phyloP scores from a whole-genome alignment of 176 grass and related monocot species.

The Rhynchospora tenuis region DNA sequence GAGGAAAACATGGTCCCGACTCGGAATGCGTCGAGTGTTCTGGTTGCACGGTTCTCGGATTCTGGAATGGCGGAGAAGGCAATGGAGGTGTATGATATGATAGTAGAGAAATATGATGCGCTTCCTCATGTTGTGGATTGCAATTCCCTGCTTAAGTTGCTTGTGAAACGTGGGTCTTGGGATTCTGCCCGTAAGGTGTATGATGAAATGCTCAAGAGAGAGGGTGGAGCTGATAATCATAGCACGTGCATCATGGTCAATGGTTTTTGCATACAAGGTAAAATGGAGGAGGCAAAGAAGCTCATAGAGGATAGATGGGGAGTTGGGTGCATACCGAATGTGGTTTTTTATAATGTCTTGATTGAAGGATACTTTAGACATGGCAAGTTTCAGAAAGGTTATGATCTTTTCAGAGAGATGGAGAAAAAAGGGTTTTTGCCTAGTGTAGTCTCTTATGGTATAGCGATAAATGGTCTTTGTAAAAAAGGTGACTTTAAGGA shows the following conservation, averaged over 20 bases:
- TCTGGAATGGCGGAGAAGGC: slow-evolving; percentile 25
- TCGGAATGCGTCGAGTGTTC: slow-evolving; percentile 12
- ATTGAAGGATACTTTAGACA: slow-evolving; percentile 62
- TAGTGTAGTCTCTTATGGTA: slow-evolving; percentile 49
- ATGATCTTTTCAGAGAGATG: slow-evolving; percentile 56
- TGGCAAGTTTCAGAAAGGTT: slow-evolving; percentile 31
- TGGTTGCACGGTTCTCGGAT: slow-evolving; percentile 17
- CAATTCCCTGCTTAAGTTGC: slow-evolving; percentile 44
- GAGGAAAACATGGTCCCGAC: slow-evolving; percentile 2
- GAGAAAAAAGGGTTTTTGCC: slow-evolving; percentile 59
- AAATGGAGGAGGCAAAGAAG: slow-evolving; percentile 52
- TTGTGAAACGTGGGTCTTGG: slow-evolving; percentile 35
- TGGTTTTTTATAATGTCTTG: slow-evolving; percentile 60
- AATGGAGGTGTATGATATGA: slow-evolving; percentile 20
- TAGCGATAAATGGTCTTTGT: slow-evolving; percentile 52
- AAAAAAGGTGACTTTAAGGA: slow-evolving; percentile 41
- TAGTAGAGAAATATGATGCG: slow-evolving; percentile 12
- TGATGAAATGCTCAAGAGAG: slow-evolving; percentile 56
- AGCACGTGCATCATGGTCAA: slow-evolving; percentile 63
- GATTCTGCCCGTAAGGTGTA: slow-evolving; percentile 39
- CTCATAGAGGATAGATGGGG: slow-evolving; percentile 79
- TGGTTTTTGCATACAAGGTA: slow-evolving; percentile 56
- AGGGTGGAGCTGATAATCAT: slow-evolving; percentile 46
- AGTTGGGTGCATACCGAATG: slow-evolving; percentile 41
- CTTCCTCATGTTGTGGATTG: slow-evolving; percentile 29